phyloP scores from a whole-genome alignment of 2,329 filamentous ascomycete genomes.

The Penicillium sp. region DNA sequence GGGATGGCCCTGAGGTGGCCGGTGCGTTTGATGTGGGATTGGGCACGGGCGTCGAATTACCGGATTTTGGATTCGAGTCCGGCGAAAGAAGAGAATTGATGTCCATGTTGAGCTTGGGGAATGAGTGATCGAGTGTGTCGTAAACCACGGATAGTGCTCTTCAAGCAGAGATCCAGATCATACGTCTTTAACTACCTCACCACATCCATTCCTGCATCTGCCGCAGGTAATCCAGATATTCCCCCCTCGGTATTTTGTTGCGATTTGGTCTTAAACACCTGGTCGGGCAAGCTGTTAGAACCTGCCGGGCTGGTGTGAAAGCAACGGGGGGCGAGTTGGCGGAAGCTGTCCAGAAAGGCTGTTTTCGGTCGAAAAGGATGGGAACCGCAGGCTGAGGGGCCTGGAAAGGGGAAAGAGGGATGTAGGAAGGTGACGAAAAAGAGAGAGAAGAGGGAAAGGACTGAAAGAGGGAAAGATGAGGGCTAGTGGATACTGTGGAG shows the following conservation, averaged over 20 bases:
- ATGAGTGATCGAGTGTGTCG: constrained; percentile 10
- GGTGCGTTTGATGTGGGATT: constrained; percentile 30
- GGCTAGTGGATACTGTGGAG: constrained; percentile 34
- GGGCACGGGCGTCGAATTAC: constrained; percentile 34
- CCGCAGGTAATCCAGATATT: constrained; percentile 26
- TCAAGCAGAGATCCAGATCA: constrained; percentile 28
- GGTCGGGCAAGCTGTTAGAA: not conserved
- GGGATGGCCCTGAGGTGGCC: constrained; percentile 29
- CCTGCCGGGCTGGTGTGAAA: constrained; percentile 4
- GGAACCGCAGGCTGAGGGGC: constrained; percentile 18
- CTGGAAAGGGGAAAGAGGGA: constrained; percentile 16
- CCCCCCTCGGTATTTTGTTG: constrained; percentile 12
- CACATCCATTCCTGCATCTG: constrained; percentile 40
- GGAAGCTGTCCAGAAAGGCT: constrained; percentile 11
- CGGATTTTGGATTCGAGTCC: constrained; percentile 43
- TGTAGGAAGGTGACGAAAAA: constrained; percentile 19
- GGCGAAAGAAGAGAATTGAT: constrained; percentile 51
- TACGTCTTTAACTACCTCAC: constrained; percentile 33
- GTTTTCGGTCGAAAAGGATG: constrained; percentile 7
- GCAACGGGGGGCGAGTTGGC: constrained; percentile 2
- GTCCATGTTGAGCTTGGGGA: constrained; percentile 39
- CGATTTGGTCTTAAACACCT: constrained; percentile 10
- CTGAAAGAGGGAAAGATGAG: constrained; percentile 31
- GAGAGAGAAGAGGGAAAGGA: constrained; percentile 17
- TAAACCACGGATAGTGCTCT: constrained; percentile 23